Percentiles rank a stretch among this genome's conserved stretches.
phyloP scores from a whole-genome alignment of 2,329 filamentous ascomycete species.

The Pestalotiopsis sp. region DNA sequence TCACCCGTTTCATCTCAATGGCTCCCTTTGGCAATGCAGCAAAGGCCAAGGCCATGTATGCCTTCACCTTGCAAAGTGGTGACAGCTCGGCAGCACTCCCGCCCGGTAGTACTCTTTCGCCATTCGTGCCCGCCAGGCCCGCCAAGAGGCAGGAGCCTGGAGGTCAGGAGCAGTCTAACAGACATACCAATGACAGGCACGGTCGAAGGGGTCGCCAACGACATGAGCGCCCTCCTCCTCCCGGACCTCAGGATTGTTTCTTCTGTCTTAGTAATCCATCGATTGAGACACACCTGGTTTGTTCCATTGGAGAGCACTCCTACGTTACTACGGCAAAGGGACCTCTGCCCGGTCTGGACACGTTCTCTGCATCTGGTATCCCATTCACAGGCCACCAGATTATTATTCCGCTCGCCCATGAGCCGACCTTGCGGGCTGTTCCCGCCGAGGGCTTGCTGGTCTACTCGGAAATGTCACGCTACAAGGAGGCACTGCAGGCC shows the following conservation, averaged over 20 bases:
- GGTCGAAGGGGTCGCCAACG: slow-evolving; percentile 44
- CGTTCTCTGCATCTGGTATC: slow-evolving; percentile 67
- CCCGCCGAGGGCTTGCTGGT: slow-evolving; percentile 58
- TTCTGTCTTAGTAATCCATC: slow-evolving; percentile 92
- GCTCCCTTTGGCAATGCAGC: slow-evolving; percentile 74
- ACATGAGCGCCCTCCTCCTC: slow-evolving; percentile 56
- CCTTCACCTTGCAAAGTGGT: slow-evolving; percentile 71
- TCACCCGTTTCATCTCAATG: slow-evolving; percentile 91
- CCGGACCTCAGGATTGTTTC: slow-evolving; percentile 81
- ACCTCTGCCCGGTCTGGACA: slow-evolving; percentile 72
- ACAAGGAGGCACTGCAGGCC: slow-evolving; percentile 74
- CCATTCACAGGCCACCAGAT: slow-evolving; percentile 84
- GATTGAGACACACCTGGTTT: slow-evolving; percentile 84
- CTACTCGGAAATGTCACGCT: slow-evolving; percentile 80
- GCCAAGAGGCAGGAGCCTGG: slow-evolving; percentile 59
- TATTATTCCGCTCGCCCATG: slow-evolving; percentile 85
- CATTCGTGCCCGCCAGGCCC: slow-evolving; percentile 58
- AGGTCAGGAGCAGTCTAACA: slow-evolving; percentile 49
- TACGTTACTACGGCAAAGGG: slow-evolving; percentile 94
- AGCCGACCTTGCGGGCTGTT: slow-evolving; percentile 73
- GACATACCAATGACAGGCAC: slow-evolving; percentile 54
- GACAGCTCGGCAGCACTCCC: slow-evolving; percentile 66
- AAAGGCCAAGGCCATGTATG: slow-evolving; percentile 83
- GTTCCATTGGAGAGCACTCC: slow-evolving; percentile 82
- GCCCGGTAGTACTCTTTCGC: slow-evolving; percentile 73